These are phyloP conservation scores for Boechera retrofracta DNA, from an alignment of 345 rosid genomes.

Conservation along the genomic window DNA sequence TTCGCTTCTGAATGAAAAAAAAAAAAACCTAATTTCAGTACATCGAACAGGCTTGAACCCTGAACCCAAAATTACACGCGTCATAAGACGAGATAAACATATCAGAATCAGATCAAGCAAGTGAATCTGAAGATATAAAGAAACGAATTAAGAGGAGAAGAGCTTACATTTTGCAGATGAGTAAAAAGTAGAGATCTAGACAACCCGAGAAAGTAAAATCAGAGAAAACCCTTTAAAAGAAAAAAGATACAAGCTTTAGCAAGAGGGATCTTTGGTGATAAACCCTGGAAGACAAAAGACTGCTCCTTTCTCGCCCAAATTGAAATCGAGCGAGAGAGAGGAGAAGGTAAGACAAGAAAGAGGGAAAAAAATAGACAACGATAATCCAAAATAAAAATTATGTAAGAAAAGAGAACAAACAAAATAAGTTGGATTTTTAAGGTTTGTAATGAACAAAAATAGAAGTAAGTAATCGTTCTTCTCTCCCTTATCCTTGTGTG, in stretches of 20 bases:
- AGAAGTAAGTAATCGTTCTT: constrained; percentile 20
- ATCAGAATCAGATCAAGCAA: constrained; percentile 15
- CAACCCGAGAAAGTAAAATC: neutral
- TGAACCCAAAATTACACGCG: too few species aligned
- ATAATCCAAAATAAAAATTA: constrained; percentile 12
- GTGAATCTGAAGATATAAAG: neutral
- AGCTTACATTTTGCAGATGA: constrained; percentile 38
- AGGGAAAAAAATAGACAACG: neutral
- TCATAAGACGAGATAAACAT: neutral
- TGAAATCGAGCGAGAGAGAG: constrained; percentile 40
- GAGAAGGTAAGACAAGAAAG: neutral
- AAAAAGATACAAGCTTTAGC: neutral
- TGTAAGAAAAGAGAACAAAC: neutral
- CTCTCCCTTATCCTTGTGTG: constrained; percentile 2
- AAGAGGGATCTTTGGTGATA: constrained; percentile 39
- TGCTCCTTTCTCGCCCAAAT: constrained; percentile 37
- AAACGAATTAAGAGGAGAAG: neutral
- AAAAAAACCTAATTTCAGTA: neutral
- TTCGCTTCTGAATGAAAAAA: neutral
- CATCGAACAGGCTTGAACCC: neutral
- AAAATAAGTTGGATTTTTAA: neutral
- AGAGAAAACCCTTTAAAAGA: neutral
- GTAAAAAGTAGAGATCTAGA: constrained; percentile 20
- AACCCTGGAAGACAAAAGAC: constrained; percentile 45
- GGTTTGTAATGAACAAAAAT: constrained; percentile 40